Evolutionary conservation across 495 filamentous ascomycete genomes (phyloP), one percentile per base, ranked within the genome.

Genomic region (Penicillium bovifimosum): DNA sequence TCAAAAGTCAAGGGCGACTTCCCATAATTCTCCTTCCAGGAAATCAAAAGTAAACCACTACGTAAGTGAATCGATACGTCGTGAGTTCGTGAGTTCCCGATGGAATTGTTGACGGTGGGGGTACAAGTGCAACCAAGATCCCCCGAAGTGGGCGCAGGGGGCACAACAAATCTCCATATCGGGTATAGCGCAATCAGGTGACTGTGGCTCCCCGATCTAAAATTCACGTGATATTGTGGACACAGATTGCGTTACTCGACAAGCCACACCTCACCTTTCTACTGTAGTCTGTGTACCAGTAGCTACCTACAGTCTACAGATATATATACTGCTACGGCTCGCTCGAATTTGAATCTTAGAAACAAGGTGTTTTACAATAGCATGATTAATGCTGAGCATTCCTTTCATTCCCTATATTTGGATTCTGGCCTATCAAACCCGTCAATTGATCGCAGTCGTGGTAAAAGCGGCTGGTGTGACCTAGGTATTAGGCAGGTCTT

Each of bases 141-240:
- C 59, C 54, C 62, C 58, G 53, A 53, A 54, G 46, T 60, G 41
- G 36, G 47, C 35, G 36, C 14, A 17, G 50, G 55, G 49, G 52
- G 55, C 58, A 66, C 70, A 75, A 75, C 72, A 75, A 75, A 74
- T 73, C 68, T 75, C 72, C 68, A 59, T 43, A 71, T 68, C 36
- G 20, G 65, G 70, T 49, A 61, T 65, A 55, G 71, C 48, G 41
- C 47, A 13, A 60, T 67, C 62, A 68, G 61, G 64, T 69, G 66
- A 66, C 58, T 51, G 47, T 41, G 34, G 44, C 48, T 33, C 20
- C 49, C 35, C 50, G 57, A 63, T 60, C 56, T 45, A 41, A 41
- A 3, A 39, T 47, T 61, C 56, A 59, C 55, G 52, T 57, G 61
- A 9, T 34, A 2, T 6, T 11, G 1, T 4, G 18, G 17, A 13